Base-by-base conservation (phyloP, 768 basidiomycete genomes). In the Lactarius evosmus region DNA sequence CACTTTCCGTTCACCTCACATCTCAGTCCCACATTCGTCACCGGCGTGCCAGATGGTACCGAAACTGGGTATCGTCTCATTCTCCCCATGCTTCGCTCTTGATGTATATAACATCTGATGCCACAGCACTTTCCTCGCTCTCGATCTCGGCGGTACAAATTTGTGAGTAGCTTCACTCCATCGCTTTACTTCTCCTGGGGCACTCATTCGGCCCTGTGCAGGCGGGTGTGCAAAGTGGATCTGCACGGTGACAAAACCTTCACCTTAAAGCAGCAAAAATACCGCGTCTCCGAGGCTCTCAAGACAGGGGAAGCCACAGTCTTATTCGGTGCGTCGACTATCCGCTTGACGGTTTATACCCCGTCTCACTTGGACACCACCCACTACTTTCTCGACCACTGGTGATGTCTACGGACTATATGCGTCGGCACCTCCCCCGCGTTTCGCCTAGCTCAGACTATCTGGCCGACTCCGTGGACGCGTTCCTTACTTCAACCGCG, bases 101-200 rank as follows among this genome's bases (percentile, higher is more conserved):
- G 22, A 0, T 29, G 1, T 16, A 8, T n/a, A 16, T 16, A 33
- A 14, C 22, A 29, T 56, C 49, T n/a, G 25, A 40, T 49, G 32
- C 14, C 12, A 40, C 70, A 97, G 95, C 51, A 96, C 94, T 7
- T 99, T 97, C 76, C 85, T 98, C 58, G 95, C 97, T 4, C 82
- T 98, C 22, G 96, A 99, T 78, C 84, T 99, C 22, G 97, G 97
- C 44, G 97, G 97, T 61, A 99, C 97, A 27, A 99, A 99, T 74
- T 82, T 99, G 91, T 97, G 76, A 73, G 90, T 79, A 4, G 3
- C 36, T 14, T 29, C 30, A 8, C 17, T 30, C 25, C 19, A 29
- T 59, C 33, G 17, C 53, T 7, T 3, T 44, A 1, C n/a, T 57
- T 27, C 27, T 56, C 27, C 30, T 32, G 30, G 56, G 49, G 19